Evolutionary conservation across 495 filamentous ascomycete species (phyloP).

Genomic region (Darksidea phi): DNA sequence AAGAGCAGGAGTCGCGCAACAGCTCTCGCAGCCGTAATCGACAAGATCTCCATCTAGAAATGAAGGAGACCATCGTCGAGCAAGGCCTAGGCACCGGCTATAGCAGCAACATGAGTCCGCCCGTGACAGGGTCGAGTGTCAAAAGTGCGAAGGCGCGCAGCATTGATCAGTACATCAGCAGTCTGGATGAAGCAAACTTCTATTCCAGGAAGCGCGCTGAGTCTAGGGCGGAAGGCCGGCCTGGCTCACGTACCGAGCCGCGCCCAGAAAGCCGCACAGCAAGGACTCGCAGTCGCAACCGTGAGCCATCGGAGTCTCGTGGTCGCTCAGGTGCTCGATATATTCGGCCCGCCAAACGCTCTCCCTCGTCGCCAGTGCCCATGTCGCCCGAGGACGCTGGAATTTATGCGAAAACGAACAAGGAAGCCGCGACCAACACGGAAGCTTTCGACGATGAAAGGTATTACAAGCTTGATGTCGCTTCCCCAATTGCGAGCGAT

Average conservation of each 20-base stretch:
- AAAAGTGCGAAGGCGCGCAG: conserved; percentile 54
- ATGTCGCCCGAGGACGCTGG: conserved; percentile 80
- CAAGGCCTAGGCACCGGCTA: conserved; percentile 12
- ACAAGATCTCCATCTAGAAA: conserved; percentile 63
- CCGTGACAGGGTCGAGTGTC: conserved; percentile 40
- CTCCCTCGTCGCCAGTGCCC: conserved; percentile 83
- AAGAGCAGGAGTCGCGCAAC: conserved; percentile 56
- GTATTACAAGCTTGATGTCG: conserved; percentile 43
- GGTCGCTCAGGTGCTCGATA: conserved; percentile 64
- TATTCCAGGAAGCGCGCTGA: conserved; percentile 54
- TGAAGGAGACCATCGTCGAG: conserved; percentile 33
- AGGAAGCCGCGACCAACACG: conserved; percentile 36
- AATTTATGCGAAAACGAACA: conserved; percentile 29
- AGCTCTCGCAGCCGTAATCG: conserved; percentile 80
- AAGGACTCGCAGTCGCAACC: conserved; percentile 47
- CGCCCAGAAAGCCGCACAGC: conserved; percentile 41
- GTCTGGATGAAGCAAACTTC: conserved; percentile 72
- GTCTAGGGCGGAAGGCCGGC: conserved; percentile 43
- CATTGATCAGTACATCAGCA: conserved; percentile 84
- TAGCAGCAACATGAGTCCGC: conserved; percentile 37
- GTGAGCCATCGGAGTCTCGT: conserved; percentile 67
- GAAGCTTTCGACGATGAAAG: conserved; percentile 48
- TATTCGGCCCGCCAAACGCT: conserved; percentile 79
- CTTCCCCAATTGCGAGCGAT: conserved; percentile 43
- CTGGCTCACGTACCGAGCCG: conserved; percentile 52